Evolutionary conservation across 352 stramenopile species (phyloP), one percentile per base, ranked within the genome.

Genomic region (Plasmopara viticola): DNA sequence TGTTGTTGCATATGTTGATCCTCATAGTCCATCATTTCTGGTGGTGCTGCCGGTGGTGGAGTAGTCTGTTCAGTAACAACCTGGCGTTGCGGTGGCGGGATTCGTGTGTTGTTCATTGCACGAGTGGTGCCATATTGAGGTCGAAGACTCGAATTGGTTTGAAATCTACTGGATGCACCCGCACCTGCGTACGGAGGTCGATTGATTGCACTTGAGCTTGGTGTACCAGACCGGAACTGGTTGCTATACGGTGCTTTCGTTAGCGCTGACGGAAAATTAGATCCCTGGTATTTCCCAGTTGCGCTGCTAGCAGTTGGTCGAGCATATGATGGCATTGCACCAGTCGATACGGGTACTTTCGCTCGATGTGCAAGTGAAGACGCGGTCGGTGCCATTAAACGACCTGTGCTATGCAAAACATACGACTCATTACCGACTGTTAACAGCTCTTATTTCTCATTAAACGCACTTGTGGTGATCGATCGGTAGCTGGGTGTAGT

Each of bases 21-120:
- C n/a, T 67, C 57, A 12, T 56, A 59, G 29, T 65, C 58, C 49
- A 66, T 61, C 56, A 64, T 64, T 55, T 66, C 62, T 14, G 50
- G 35, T 33, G 68, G 49, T 25, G 64, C 40, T 51, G 52, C 44
- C 15, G 57, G 58, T 13, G 67, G 58, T 13, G 67, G 62, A n/a
- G 55, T 31, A 30, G 33, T 14, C 9, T 50, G 43, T 40, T 61
- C 40, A 33, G 58, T 28, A 39, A 3, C 25, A 51, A 12, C 33
- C 20, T 59, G 62, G 12, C 39, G 44, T 39, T 37, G 48, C 8
- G n/a, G n/a, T n/a, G n/a, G n/a, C n/a, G 50, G 50, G 14, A 53
- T 31, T 43, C 40, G 43, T 25, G 54, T 13, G 35, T 20, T 17
- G 15, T 58, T 50, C 30, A 58, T 51, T 38, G 43, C 53, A 9